These are phyloP conservation scores for Lizonia empirigonia DNA, from an alignment of 2,329 filamentous ascomycete species.

Conservation along the genomic window DNA sequence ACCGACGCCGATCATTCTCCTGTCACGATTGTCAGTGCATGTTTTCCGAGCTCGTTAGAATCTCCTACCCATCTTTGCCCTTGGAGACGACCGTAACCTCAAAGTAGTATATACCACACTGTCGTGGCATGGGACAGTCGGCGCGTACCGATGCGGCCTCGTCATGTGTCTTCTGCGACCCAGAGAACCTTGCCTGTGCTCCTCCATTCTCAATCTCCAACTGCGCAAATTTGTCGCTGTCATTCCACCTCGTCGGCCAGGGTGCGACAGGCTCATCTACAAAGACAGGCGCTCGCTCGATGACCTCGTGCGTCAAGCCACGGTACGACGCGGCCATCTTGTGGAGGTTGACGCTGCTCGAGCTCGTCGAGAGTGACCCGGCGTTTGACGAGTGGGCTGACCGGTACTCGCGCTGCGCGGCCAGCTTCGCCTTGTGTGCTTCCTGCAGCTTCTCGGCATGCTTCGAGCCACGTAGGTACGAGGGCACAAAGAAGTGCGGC, in stretches of 20 bases:
- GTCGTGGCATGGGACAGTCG: conserved; percentile 83
- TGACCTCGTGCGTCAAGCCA: conserved; percentile 81
- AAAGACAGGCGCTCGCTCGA: conserved; percentile 72
- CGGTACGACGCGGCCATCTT: conserved; percentile 70
- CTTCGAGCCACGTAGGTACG: conserved; percentile 78
- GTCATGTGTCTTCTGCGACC: conserved; percentile 63
- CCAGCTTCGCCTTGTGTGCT: conserved; percentile 65
- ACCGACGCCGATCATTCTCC: conserved; percentile 61
- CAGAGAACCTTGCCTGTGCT: conserved; percentile 68
- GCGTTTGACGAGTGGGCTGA: conserved; percentile 53
- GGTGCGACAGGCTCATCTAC: conserved; percentile 66
- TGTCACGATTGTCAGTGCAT: conserved; percentile 30
- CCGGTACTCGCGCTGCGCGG: conserved; percentile 53
- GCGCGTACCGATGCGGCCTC: conserved; percentile 84
- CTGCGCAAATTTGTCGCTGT: conserved; percentile 72
- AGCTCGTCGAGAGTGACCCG: conserved; percentile 60
- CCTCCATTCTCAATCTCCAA: conserved; percentile 78
- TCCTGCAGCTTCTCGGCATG: conserved; percentile 79
- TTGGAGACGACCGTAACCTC: conserved; percentile 73
- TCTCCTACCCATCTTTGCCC: conserved; percentile 68
- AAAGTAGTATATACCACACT: conserved; percentile 94
- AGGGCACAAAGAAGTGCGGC: conserved; percentile 75
- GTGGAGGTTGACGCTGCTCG: conserved; percentile 63
- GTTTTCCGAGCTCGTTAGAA: conserved; percentile 25
- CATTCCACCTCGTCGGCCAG: conserved; percentile 85